These are phyloP conservation scores for Rhododendron griersonianum DNA, from an alignment of 148 eudicot genomes.

Conservation along the genomic window DNA sequence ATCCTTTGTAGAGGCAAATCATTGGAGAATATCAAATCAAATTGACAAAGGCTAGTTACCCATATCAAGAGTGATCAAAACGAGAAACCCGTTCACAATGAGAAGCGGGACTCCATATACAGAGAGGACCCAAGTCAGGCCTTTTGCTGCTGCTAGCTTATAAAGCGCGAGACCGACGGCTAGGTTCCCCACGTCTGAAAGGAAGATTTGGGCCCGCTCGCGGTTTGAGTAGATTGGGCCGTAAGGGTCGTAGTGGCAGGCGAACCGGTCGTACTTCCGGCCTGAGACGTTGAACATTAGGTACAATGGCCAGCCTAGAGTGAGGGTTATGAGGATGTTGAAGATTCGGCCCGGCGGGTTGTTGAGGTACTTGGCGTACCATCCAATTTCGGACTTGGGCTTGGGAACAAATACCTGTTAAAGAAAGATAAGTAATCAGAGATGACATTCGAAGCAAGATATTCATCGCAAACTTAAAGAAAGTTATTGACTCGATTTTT, in stretches of 20 bases:
- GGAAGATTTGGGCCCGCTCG: constrained; percentile 54
- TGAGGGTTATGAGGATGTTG: not conserved
- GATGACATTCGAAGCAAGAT: no score
- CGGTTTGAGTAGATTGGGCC: constrained; percentile 70
- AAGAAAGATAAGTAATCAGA: no score
- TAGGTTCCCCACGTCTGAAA: constrained; percentile 66
- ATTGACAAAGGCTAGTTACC: no score
- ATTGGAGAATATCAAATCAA: no score
- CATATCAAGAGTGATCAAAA: constrained; percentile 68
- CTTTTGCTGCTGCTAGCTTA: constrained; percentile 47
- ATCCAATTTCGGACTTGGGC: constrained; percentile 24
- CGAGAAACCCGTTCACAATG: constrained; percentile 73
- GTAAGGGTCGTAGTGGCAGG: constrained; percentile 77
- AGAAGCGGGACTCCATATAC: constrained; percentile 68
- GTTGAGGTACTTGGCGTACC: constrained; percentile 57
- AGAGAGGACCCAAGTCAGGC: constrained; percentile 59
- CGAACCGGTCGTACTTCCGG: constrained; percentile 32
- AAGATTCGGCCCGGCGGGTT: constrained; percentile 51
- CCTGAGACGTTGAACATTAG: not conserved
- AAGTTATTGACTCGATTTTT: no score
- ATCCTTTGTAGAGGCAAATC: no score
- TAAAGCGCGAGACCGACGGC: constrained; percentile 41
- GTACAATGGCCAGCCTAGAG: not conserved
- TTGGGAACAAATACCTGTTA: constrained; percentile 72
- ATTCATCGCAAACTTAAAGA: no score